A percentile compares a stretch with the other conserved stretches of the same genome.
Conservation (phyloP, 1,139 yeast genomes). For the Geotrichum cucujoidarum region DNA sequence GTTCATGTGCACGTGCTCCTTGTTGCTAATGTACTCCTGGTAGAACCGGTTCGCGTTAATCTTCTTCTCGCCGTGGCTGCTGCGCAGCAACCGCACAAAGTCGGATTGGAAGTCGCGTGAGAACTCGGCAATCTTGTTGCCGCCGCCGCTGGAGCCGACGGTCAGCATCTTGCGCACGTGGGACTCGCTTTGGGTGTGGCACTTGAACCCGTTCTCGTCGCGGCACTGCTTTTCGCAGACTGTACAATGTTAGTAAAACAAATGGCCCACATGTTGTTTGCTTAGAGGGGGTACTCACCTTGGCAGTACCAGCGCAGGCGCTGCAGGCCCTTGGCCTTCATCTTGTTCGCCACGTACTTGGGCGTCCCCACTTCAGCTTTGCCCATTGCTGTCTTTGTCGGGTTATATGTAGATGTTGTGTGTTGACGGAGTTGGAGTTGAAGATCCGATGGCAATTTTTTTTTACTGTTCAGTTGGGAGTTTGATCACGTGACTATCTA, state of each 20-base stretch:
- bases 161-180: conserved; percentile 55
- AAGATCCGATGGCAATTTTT: neutral
- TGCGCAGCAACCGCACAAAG: conserved; percentile 58
- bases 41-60: conserved; percentile 81
- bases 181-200: conserved; percentile 73
- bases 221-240: conserved; percentile 89
- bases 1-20: conserved; percentile 83
- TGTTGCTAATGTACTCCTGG: conserved; percentile 74
- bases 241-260: neutral
- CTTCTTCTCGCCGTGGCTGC: conserved; percentile 75
- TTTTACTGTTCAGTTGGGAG: too few relatives aligned
- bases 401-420: neutral
- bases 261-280: neutral
- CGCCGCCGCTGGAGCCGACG: conserved; percentile 42
- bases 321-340: conserved; percentile 81
- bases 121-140: conserved; percentile 52
- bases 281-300: conserved; percentile 21
- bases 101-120: conserved; percentile 57
- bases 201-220: conserved; percentile 91
- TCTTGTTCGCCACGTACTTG: conserved; percentile 69
- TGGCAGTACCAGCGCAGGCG: conserved; percentile 86
- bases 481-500: too few relatives aligned
- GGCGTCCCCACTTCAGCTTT: conserved; percentile 76
- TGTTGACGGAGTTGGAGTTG: neutral
- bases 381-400: conserved; percentile 48